Base-by-base conservation (phyloP, 106 monocot genomes). In the Allium fistulosum region DNA sequence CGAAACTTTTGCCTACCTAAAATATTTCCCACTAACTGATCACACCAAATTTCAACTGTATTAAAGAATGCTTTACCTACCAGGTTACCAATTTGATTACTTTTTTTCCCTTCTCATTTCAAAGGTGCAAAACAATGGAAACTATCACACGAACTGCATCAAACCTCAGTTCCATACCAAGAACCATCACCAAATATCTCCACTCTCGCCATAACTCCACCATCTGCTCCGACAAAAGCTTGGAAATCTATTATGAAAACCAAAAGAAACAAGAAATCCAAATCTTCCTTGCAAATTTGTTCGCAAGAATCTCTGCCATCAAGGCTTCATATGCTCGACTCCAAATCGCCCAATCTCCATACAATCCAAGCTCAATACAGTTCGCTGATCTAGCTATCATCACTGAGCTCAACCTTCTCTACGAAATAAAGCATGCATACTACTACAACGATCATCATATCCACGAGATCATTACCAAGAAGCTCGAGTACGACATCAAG, bases 281-380 rank as follows among this genome's bases (percentile, higher is more conserved):
- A 11, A 58, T 69, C 2, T 77, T 91, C 22, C 26, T 84, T 13
- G 76, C 90, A 22, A 59, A 69, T 37, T 47, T 91, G 17, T 91
- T 91, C 72, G 69, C 79, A 3, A 37, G 77, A 49, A 16, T 91
- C 62, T 86, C 90, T 14, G 79, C 83, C 52, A 59, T 91, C 57
- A 91, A 87, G 63, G 84, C 90, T 11, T 59, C 81, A 10, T 91
- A 91, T 55, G 83, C 81, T 9, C 78, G 81, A 74, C 72, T 87
- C 26, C 90, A 91, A 77, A 53, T 84, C 2, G 90, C 86, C 0
- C 79, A 91, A 61, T 74, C 79, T 12, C 84, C 90, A 0, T 91
- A 84, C 53, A 79, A 86, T 55, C 83, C 86, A 1, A 77, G 79
- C 0, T 53, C 81, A 47, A 80, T 91, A 57, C 83, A 91, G 53